Evolutionary conservation across 192 early-diverging fungal genomes (phyloP).

Genomic region (Physocladia obscura): DNA sequence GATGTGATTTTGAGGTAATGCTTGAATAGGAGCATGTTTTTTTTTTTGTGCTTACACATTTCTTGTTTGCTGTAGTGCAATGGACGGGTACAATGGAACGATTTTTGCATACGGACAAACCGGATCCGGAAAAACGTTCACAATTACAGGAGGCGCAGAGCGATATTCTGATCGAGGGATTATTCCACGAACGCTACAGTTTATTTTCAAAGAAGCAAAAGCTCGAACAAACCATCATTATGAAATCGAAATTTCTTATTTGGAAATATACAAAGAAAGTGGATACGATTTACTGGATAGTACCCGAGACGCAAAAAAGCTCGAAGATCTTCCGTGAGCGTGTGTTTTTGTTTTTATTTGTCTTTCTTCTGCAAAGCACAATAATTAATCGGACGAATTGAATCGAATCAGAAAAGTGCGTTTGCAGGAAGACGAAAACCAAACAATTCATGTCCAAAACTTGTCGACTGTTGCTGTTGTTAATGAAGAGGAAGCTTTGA

Average conservation of each 20-base stretch:
- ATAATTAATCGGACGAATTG: not conserved
- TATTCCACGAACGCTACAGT: constrained; percentile 61
- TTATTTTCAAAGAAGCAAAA: constrained; percentile 54
- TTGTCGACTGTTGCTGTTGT: constrained; percentile 43
- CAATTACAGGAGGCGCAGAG: constrained; percentile 65
- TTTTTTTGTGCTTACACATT: not conserved
- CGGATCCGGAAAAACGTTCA: constrained; percentile 69
- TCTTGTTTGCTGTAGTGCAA: constrained; percentile 31
- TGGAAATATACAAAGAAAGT: constrained; percentile 66
- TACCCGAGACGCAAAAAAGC: constrained; percentile 56
- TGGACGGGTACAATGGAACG: constrained; percentile 68
- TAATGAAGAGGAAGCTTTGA: constrained; percentile 60
- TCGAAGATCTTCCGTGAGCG: constrained; percentile 62
- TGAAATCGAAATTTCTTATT: constrained; percentile 54
- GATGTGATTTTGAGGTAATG: constrained; percentile 53
- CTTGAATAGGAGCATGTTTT: not conserved
- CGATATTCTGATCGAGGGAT: constrained; percentile 60
- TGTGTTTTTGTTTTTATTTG: not conserved
- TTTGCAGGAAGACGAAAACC: constrained; percentile 49
- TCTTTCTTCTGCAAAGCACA: not conserved
- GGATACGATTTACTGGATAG: constrained; percentile 63
- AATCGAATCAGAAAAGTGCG: constrained; percentile 48
- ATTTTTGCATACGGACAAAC: constrained; percentile 69
- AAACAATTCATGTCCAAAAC: constrained; percentile 57
- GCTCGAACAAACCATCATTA: constrained; percentile 37